phyloP scores from a whole-genome alignment of 495 filamentous ascomycete species.

The Penicillium maclennaniae region DNA sequence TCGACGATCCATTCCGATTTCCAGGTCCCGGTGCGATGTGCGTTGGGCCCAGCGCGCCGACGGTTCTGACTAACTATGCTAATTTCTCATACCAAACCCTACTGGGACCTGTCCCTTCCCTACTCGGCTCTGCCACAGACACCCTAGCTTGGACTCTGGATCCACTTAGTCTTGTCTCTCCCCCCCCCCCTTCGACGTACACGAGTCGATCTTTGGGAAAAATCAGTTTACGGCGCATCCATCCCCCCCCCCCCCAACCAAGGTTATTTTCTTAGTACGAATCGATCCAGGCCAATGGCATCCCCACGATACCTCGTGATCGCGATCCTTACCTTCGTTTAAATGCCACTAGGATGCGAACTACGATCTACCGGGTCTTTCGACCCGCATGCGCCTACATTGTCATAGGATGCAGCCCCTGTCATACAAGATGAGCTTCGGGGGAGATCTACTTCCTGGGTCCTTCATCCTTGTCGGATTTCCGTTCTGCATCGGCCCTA shows the following conservation, averaged over 20 bases:
- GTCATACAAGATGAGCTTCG: slow-evolving; percentile 3
- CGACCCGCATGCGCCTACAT: not conserved
- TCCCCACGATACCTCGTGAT: slow-evolving; percentile 6
- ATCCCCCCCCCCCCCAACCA: not conserved
- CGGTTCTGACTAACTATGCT: not conserved
- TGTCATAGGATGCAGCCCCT: not conserved
- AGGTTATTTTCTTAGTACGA: not conserved
- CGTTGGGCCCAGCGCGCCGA: slow-evolving; percentile 1
- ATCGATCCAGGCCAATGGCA: slow-evolving; percentile 7
- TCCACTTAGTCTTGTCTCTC: no score
- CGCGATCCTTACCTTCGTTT: not conserved
- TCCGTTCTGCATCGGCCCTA: no score
- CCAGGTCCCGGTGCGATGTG: not conserved
- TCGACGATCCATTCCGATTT: slow-evolving; percentile 1
- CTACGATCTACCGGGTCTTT: slow-evolving; percentile 3
- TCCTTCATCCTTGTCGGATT: not conserved
- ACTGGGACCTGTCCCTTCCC: not conserved
- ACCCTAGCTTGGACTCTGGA: not conserved
- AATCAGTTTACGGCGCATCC: not conserved
- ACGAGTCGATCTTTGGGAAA: slow-evolving; percentile 11
- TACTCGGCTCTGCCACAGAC: not conserved
- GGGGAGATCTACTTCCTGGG: not conserved
- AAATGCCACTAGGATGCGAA: not conserved
- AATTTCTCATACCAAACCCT: not conserved
- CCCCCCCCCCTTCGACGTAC: not conserved